Evolutionary conservation across 371 early-diverging fungal genomes (phyloP), one percentile per base, ranked within the genome.

Genomic region (Rhizopus arrhizus): DNA sequence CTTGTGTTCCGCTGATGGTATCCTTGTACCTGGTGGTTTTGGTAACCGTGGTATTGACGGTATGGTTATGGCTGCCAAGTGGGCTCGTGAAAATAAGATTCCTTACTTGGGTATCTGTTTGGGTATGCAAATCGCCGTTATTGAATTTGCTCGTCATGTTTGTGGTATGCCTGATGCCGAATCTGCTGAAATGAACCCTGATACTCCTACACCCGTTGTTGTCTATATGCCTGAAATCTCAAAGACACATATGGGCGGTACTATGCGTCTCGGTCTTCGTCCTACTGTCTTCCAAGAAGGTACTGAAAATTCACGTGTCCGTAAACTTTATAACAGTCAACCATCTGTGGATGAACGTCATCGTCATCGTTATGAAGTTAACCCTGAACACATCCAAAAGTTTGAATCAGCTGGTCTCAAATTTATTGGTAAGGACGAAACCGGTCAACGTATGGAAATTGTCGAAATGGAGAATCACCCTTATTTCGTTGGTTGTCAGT

Each of bases 21-120:
- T 99, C 54, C 80, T 99, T n/a, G 95, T 99, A 28, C 99, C 99
- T 16, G 99, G 99, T 68, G 99, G 99, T 35, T 99, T 99, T 74
- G 99, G 99, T 53, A 79, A 78, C 56, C 94, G 98, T 72, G 99
- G 99, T 64, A 89, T 91, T 41, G 99, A 98, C 72, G 98, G 99
- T 66, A 99, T 95, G 91, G 87, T 99, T 43, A 72, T 85, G 40
- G 99, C 98, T n/a, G 92, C 92, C 64, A 91, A 95, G 66, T 98
- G 95, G 94, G 99, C 99, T 22, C 93, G 99, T 73, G 95, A 96
- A 76, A 92, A 97, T 80, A 92, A 93, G 66, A 79, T 98, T 38
- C 99, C 99, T 50, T 98, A 95, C 80, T 89, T 99, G 47, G 97
- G 97, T 64, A 98, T 99, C 71, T 99, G 99, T 77, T 85, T 99